A percentile compares a stretch with the other conserved stretches of the same genome.
phyloP scores from a whole-genome alignment of 495 filamentous ascomycete species.

The Parathielavia appendiculata region DNA sequence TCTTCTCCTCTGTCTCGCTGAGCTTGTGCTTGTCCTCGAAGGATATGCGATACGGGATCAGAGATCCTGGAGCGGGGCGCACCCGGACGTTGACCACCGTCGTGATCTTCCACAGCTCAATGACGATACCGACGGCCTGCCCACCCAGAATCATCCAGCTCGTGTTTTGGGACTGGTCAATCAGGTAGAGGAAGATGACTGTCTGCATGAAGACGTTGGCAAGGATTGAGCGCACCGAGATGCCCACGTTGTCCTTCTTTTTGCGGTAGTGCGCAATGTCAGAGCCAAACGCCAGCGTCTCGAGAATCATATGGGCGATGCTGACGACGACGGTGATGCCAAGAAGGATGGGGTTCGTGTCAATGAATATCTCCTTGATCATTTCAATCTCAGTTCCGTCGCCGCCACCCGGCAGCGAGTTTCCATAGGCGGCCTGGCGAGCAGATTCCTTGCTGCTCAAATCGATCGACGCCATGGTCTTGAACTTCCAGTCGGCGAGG shows the following conservation, averaged over 20 bases:
- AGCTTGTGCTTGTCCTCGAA: constrained; percentile 98
- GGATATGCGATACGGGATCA: constrained; percentile 74
- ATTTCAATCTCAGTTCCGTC: constrained; percentile 77
- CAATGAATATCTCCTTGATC: constrained; percentile 87
- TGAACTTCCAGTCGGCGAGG: constrained; percentile 86
- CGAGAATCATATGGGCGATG: constrained; percentile 89
- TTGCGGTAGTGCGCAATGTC: constrained; percentile 97
- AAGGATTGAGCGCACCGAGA: constrained; percentile 90
- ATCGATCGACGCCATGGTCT: constrained; percentile 75
- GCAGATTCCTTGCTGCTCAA: constrained; percentile 77
- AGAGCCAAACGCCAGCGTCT: constrained; percentile 93
- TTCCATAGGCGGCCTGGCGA: constrained; percentile 60
- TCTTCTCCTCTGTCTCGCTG: constrained; percentile 91
- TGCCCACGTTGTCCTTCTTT: constrained; percentile 98
- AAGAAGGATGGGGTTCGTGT: constrained; percentile 90
- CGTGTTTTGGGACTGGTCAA: constrained; percentile 95
- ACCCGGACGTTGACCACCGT: constrained; percentile 89
- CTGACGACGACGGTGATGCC: constrained; percentile 77
- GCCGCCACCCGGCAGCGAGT: constrained; percentile 53
- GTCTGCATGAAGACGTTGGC: constrained; percentile 97
- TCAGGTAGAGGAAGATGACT: constrained; percentile 94
- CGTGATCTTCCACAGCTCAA: constrained; percentile 99
- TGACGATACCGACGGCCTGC: constrained; percentile 86
- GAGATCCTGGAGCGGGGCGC: constrained; percentile 59
- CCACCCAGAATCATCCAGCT: constrained; percentile 98